Conservation (phyloP, 1,284 basidiomycete species). For the Phylloboletellus chloephorus region DNA sequence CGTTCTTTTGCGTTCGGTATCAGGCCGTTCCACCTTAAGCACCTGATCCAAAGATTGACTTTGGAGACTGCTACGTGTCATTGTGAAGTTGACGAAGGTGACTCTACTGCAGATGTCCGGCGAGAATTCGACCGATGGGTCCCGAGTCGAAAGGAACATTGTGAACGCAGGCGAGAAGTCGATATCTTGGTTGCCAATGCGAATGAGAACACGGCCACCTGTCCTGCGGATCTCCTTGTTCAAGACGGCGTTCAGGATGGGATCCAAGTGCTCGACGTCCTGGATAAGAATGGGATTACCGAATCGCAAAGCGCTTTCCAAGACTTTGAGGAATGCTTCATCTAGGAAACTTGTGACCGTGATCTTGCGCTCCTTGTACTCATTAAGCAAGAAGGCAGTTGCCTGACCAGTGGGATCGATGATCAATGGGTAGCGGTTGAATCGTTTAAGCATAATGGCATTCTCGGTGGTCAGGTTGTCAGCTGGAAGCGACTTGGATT, state of each 20-base stretch:
- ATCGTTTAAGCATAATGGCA: conserved; percentile 97
- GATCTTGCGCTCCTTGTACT: conserved; percentile 95
- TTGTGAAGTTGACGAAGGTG: conserved; percentile 99
- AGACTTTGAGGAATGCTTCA: conserved; percentile 96
- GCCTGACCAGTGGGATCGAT: conserved; percentile 99
- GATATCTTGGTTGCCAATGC: conserved; percentile 97
- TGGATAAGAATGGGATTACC: conserved; percentile 97
- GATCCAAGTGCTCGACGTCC: conserved; percentile 97
- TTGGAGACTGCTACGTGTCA: conserved; percentile 97
- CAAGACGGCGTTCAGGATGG: conserved; percentile 95
- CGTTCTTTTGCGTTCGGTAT: conserved; percentile 95
- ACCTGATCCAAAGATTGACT: conserved; percentile 98
- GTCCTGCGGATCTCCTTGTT: conserved; percentile 95
- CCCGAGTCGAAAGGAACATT: conserved; percentile 97
- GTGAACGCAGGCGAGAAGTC: conserved; percentile 99
- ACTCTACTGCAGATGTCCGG: conserved; percentile 99
- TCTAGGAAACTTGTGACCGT: conserved; percentile 98
- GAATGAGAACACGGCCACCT: conserved; percentile 95
- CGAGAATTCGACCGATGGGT: conserved; percentile 96
- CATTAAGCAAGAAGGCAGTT: conserved; percentile 88
- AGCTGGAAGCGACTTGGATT: conserved; percentile 88
- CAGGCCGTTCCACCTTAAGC: conserved; percentile 93
- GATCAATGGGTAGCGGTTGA: conserved; percentile 96
- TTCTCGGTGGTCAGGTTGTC: conserved; percentile 98
- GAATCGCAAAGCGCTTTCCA: conserved; percentile 98